phyloP scores from a whole-genome alignment of 2,329 filamentous ascomycete genomes.

The Chaetomium strumarium region DNA sequence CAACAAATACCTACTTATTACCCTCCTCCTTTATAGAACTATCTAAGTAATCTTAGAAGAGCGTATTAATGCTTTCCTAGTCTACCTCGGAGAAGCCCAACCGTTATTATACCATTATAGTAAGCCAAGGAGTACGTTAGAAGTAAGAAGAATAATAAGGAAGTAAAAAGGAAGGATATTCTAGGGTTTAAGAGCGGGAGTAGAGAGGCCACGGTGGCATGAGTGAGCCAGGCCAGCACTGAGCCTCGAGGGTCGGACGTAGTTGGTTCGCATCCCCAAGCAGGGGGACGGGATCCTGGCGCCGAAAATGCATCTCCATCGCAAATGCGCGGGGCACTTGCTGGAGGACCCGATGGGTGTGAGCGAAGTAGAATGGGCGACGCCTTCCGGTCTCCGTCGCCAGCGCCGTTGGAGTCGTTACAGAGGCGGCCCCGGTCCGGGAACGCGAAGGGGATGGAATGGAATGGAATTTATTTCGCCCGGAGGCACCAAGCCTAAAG shows the following conservation, averaged over 20 bases:
- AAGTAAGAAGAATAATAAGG: background rate
- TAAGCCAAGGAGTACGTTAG: background rate
- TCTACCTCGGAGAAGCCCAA: constrained; percentile 7
- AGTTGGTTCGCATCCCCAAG: background rate
- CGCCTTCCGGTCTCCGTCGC: too few relatives aligned
- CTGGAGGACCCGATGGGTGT: too few relatives aligned
- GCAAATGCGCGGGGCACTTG: background rate
- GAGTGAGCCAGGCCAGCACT: background rate
- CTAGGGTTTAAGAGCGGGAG: background rate
- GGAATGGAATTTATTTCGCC: too few relatives aligned
- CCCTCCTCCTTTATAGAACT: too few relatives aligned
- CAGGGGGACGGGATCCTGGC: constrained; percentile 1
- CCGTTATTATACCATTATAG: background rate
- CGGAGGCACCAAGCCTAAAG: too few relatives aligned
- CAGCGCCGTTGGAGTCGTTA: too few relatives aligned
- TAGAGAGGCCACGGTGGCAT: background rate
- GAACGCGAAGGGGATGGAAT: too few relatives aligned
- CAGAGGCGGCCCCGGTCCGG: too few relatives aligned
- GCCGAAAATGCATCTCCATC: constrained; percentile 2
- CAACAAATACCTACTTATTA: too few relatives aligned
- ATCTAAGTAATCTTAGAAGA: background rate
- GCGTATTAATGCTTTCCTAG: constrained; percentile 7
- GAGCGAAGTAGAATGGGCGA: too few relatives aligned
- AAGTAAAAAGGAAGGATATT: background rate
- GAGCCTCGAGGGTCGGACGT: background rate